phyloP scores from a whole-genome alignment of 768 basidiomycete genomes.

The Pleurotus citrinopileatus region DNA sequence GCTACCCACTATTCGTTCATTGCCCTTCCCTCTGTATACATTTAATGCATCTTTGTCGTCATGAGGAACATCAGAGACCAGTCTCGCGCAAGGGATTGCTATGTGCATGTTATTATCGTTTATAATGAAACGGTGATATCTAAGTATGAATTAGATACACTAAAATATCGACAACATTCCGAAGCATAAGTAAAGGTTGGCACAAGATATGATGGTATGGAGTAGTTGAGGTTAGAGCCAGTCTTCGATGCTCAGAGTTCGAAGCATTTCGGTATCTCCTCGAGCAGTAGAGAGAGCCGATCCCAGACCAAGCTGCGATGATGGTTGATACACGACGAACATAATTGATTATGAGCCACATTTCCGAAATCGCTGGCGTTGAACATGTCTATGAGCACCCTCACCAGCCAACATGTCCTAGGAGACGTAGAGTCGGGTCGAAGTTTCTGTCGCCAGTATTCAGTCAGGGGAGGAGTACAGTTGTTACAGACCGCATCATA shows the following conservation, averaged over 20 bases:
- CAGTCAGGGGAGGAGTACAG: background rate
- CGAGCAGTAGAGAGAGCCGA: background rate
- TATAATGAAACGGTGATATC: too few species aligned
- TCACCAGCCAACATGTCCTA: slow-evolving; percentile 1
- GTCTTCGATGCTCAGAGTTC: background rate
- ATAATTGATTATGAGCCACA: background rate
- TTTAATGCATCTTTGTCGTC: background rate
- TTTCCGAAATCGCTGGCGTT: background rate
- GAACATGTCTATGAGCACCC: slow-evolving; percentile 1
- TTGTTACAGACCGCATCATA: background rate
- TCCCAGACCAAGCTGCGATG: background rate
- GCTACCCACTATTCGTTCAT: background rate
- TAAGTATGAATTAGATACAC: too few species aligned
- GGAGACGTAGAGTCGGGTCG: background rate
- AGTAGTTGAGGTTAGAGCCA: too few species aligned
- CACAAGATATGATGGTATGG: too few species aligned
- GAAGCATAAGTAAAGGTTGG: too few species aligned
- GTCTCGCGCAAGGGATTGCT: too few species aligned
- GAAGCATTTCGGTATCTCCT: slow-evolving; percentile 4
- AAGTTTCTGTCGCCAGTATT: slow-evolving; percentile 4
- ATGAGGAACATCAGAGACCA: too few species aligned
- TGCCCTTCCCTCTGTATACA: background rate
- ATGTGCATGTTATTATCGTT: too few species aligned
- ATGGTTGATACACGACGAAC: background rate
- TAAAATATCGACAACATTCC: too few species aligned